Evolutionary conservation across 495 filamentous ascomycete species (phyloP), one percentile per base, ranked within the genome.

Genomic region (Aspergillus ellipticus): DNA sequence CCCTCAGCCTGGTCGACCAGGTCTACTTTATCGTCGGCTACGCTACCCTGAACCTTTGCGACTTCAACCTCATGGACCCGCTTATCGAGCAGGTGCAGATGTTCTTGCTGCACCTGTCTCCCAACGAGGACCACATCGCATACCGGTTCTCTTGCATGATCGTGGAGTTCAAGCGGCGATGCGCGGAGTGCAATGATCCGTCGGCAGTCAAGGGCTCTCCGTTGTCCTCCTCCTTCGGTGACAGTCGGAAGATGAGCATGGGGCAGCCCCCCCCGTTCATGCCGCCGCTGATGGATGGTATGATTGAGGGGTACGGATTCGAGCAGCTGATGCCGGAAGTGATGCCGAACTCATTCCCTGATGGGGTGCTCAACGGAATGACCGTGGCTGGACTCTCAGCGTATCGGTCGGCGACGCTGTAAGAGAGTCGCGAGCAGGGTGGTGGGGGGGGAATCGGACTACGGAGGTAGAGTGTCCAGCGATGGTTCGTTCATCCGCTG

Each of bases 41-140:
- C 43, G 72, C 72, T n/a, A 69, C 72, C 21, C 58, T 75, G 3
- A 73, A 71, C 7, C 65, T 75, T 11, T 75, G 72, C 58, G 70
- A 75, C 52, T 75, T 71, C 55, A 72, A 60, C 48, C 52, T 69
- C 28, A 53, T 68, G 15, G 70, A 73, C 42, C 70, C 70, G 6
- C 60, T 72, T 2, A 73, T 75, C 51, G 69, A 63, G 29, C 68
- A 73, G 57, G 66, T 70, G 6, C 72, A 72, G 43, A 64, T 63
- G 11, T 72, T 71, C 49, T 63, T 75, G 21, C 67, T 75, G 15
- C 67, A 72, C 31, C 67, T 75, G 20, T 56, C 70, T 1, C 72
- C 72, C 6, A 67, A 66, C 42, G 69, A 70, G 31, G 65, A 75
- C 24, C 71, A 75, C 46, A 63, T 75, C 19, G 63, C 70, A 0